Evolutionary conservation across 2,329 filamentous ascomycete species (phyloP).

Genomic region (Daldinia sp.): DNA sequence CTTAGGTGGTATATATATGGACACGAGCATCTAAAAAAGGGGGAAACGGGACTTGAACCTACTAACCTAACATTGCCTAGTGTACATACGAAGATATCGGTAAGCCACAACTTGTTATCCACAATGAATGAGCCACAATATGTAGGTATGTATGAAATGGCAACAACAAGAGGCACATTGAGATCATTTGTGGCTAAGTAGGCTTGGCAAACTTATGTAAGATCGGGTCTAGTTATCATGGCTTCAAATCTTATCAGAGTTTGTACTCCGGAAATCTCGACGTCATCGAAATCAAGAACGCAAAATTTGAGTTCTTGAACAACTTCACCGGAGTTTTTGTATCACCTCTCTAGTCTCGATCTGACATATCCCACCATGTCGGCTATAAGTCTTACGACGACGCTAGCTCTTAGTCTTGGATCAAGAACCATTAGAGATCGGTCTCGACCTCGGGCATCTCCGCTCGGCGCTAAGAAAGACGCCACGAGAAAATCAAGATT

Average conservation of each 20-base stretch:
- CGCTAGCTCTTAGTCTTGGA: conserved; percentile 14
- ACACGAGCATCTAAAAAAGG: neutral
- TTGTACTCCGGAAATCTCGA: neutral
- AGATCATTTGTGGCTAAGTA: neutral
- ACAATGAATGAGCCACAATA: neutral
- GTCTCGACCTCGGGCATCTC: conserved; percentile 30
- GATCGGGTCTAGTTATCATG: neutral
- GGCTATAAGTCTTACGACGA: neutral
- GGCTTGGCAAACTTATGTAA: neutral
- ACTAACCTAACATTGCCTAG: too few relatives aligned
- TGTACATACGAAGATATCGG: neutral
- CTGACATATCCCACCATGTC: conserved; percentile 6
- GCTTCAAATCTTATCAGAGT: neutral
- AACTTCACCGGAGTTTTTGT: neutral
- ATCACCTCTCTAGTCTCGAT: neutral
- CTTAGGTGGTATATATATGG: neutral
- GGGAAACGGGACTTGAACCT: neutral
- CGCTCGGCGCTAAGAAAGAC: conserved; percentile 24
- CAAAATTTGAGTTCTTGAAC: neutral
- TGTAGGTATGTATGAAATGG: too few relatives aligned
- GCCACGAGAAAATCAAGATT: conserved; percentile 22
- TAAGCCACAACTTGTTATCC: neutral
- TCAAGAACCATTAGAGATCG: conserved; percentile 21
- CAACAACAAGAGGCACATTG: too few relatives aligned
- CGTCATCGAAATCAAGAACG: neutral